Base-by-base conservation (phyloP, 75 land plant species). In the Azolla pinnata region DNA sequence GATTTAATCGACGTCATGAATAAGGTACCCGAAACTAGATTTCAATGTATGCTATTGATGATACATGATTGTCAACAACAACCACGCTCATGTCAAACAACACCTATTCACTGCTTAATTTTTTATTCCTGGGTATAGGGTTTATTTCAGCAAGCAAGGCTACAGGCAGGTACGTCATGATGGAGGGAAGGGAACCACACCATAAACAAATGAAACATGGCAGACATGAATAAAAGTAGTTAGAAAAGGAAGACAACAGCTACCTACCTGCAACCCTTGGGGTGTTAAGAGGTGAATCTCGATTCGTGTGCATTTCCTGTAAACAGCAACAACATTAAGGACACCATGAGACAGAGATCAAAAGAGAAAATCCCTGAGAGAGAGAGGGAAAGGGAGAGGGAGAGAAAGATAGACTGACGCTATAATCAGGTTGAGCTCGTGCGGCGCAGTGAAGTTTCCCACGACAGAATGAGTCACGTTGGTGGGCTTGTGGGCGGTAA, bases 401-500 rank as follows among this genome's bases (percentile, higher is more conserved):
- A 0, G 56, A 32, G 1, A 31, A 20, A 53, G 31, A 7, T 20
- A 3, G 51, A 45, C 59, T 10, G 67, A 90, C 97, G 97, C 81
- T 31, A 90, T 82, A 68, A 91, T 91, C 73, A 91, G 97, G 62
- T 91, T 91, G 71, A 88, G 80, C 72, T 91, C 95, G 31, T 85
- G 79, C 19, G 95, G 84, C 46, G 81, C 61, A 61, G 97, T 91
- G 76, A 91, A 91, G 63, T 91, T 82, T 57, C 97, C 97, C 38
- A 91, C 97, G 66, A 95, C 88, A 5, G 97, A 91, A 62, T 91
- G 97, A n/a, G 89, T 91, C 18, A 88, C 97, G 55, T 78, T 83
- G 29, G 97, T 91, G 33, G 97, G 96, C 77, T 88, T 88, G 84
- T 88, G 97, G 16, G 97, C 97, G 59, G 97, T 91, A 29, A 91